Conservation (phyloP, 2,329 filamentous ascomycete species). For the Bipolaris victoriae region DNA sequence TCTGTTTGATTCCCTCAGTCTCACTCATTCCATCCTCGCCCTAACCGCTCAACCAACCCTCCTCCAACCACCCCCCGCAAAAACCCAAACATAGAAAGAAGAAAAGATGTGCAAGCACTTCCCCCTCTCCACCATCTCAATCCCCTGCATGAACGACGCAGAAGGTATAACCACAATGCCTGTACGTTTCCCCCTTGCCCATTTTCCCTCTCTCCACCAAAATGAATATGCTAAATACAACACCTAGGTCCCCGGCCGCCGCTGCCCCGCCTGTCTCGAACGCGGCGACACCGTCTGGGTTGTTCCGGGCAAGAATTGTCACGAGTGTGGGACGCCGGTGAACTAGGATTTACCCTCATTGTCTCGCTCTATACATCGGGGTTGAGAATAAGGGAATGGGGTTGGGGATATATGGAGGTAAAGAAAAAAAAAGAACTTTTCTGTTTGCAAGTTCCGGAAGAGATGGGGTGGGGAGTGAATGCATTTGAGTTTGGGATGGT, state of each 20-base stretch:
- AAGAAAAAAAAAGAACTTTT: background rate
- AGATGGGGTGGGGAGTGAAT: too few species aligned
- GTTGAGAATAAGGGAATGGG: too few species aligned
- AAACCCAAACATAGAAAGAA: background rate
- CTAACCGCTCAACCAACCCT: background rate
- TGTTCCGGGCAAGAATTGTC: constrained; percentile 49
- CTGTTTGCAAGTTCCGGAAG: too few species aligned
- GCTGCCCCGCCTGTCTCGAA: constrained; percentile 49
- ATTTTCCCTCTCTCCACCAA: background rate
- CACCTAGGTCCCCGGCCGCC: constrained; percentile 47
- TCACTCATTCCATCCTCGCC: background rate
- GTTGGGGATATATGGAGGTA: too few species aligned
- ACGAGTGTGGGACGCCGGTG: constrained; percentile 49
- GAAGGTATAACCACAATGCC: constrained; percentile 45
- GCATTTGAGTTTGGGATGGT: background rate
- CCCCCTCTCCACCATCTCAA: constrained; percentile 32
- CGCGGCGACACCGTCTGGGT: constrained; percentile 51
- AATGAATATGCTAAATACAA: constrained; percentile 3
- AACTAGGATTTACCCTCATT: constrained; percentile 26
- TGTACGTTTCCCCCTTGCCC: constrained; percentile 25
- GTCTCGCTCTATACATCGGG: too few species aligned
- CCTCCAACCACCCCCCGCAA: too few species aligned
- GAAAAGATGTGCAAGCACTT: constrained; percentile 35
- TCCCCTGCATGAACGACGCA: constrained; percentile 37
- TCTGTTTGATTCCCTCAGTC: too few species aligned